A percentile compares a stretch with the other conserved stretches of the same genome.
Evolutionary conservation across 2,329 filamentous ascomycete species (phyloP).

Genomic region (Biscogniauxia mediterranea): DNA sequence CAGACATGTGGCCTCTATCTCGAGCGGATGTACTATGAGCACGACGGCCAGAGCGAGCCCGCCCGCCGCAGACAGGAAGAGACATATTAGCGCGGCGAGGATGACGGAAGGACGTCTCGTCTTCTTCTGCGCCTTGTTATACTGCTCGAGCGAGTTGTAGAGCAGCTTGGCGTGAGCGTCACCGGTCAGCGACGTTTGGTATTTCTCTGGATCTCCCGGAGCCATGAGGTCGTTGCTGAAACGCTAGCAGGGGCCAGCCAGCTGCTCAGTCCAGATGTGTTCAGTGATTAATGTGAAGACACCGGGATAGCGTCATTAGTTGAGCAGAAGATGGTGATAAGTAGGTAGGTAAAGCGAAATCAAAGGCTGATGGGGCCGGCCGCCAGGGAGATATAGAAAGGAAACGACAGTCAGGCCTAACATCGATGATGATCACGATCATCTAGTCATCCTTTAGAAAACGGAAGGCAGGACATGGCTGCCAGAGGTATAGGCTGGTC

Average conservation of each 20-base stretch:
- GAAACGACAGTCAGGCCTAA: conserved; percentile 2
- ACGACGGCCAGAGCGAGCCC: conserved; percentile 30
- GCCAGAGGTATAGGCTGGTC: conserved; percentile 11
- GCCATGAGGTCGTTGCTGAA: neutral
- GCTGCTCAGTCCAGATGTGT: conserved; percentile 2
- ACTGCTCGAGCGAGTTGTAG: conserved; percentile 26
- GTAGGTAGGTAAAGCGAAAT: neutral
- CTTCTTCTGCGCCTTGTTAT: conserved; percentile 19
- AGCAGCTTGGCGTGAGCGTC: conserved; percentile 21
- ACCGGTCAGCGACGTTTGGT: conserved; percentile 11
- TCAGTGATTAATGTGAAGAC: neutral
- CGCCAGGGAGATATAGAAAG: conserved; percentile 8
- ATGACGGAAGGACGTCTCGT: conserved; percentile 25
- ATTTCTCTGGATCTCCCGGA: conserved; percentile 11
- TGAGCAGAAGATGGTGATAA: neutral
- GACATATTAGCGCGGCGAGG: conserved; percentile 27
- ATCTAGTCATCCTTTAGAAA: conserved; percentile 17
- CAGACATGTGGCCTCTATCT: conserved; percentile 25
- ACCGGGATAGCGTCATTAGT: neutral
- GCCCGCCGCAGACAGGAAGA: conserved; percentile 30
- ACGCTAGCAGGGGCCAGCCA: conserved; percentile 14
- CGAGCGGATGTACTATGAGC: conserved; percentile 23
- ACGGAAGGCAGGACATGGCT: conserved; percentile 23
- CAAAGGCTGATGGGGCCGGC: neutral
- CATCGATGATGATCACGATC: conserved; percentile 7